Base-by-base conservation (phyloP, 805 yeast genomes). In the Zygosaccharomyces lentus region DNA sequence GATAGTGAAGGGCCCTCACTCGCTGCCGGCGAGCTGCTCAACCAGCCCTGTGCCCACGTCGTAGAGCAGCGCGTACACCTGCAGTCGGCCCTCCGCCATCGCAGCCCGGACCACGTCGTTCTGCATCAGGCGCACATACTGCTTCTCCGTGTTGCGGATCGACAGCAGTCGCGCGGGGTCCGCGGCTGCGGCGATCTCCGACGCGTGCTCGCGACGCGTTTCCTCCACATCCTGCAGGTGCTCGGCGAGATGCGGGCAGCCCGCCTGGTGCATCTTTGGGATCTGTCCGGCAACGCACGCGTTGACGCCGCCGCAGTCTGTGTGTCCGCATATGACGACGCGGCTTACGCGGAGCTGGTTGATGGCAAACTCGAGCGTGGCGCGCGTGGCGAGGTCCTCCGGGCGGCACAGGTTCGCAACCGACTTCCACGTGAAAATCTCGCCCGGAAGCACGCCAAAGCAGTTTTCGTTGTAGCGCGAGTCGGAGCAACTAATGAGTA, bases 401-500 rank as follows among this genome's bases (percentile, higher is more conserved):
- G 69, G 66, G 45, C 80, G 76, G 42, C 89, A 74, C 29, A 82
- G 71, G 64, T 90, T 90, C 40, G 95, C 96, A 49, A 90, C 86
- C 58, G 88, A 88, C 62, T 96, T 79, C 62, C 86, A 86, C 3
- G 89, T 84, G 69, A 90, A 90, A 6, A 88, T 78, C 64, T 90
- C 96, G 42, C 98, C 98, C 1, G 96, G 96, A 19, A 80, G 70
- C n/a, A 88, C 80, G 41, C 82, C 72, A 21, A 88, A 73, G 45
- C 87, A 80, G 35, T 76, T 73, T 62, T 90, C 97, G 53, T 89
- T 85, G 47, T 87, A 84, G 56, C 98, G 80, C 2, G 96, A 87
- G 64, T 90, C 98, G 2, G 95, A 82, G 63, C 98, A 90, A 3
- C 96, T 96, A 49, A 90, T 84, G 90, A 96, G 89, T 40, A 91